A percentile compares a stretch with the other conserved stretches of the same genome.
Evolutionary conservation across 192 early-diverging fungal genomes (phyloP).

Genomic region (Linnemannia schmuckeri): DNA sequence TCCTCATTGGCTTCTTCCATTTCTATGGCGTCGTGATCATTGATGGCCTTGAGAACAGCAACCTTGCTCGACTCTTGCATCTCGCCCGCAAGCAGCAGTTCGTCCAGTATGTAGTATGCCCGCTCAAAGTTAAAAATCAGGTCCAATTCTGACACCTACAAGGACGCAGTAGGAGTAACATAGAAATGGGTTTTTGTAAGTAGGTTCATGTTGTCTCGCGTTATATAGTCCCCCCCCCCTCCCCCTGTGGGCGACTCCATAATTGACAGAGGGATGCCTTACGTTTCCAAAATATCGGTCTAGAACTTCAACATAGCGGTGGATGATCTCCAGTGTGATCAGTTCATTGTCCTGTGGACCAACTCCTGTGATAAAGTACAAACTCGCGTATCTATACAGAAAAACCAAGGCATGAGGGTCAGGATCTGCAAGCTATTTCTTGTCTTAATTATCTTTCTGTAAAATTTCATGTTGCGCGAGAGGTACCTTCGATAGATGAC

Average conservation of each 20-base stretch:
- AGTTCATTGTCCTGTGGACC: constrained; percentile 96
- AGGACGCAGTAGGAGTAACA: background rate
- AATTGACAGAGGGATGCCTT: background rate
- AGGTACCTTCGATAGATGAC: constrained; percentile 69
- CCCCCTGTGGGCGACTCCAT: no score
- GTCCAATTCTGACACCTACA: constrained; percentile 89
- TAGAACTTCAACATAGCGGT: constrained; percentile 95
- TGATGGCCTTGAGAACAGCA: constrained; percentile 72
- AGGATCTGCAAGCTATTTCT: background rate
- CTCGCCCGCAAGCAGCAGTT: constrained; percentile 90
- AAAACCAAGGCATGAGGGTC: background rate
- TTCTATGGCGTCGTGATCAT: constrained; percentile 81
- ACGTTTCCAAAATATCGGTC: constrained; percentile 97
- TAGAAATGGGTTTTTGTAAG: no score
- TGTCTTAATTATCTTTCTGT: background rate
- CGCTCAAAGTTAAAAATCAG: constrained; percentile 97
- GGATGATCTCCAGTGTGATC: constrained; percentile 93
- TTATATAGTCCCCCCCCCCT: background rate
- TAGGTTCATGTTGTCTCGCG: background rate
- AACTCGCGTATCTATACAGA: constrained; percentile 84
- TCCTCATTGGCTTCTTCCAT: constrained; percentile 75
- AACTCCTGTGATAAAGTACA: constrained; percentile 94
- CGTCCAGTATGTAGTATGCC: constrained; percentile 90
- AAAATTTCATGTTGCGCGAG: background rate
- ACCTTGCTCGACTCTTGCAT: constrained; percentile 94